phyloP scores from a whole-genome alignment of 495 filamentous ascomycete species.

The Zalerion maritima region DNA sequence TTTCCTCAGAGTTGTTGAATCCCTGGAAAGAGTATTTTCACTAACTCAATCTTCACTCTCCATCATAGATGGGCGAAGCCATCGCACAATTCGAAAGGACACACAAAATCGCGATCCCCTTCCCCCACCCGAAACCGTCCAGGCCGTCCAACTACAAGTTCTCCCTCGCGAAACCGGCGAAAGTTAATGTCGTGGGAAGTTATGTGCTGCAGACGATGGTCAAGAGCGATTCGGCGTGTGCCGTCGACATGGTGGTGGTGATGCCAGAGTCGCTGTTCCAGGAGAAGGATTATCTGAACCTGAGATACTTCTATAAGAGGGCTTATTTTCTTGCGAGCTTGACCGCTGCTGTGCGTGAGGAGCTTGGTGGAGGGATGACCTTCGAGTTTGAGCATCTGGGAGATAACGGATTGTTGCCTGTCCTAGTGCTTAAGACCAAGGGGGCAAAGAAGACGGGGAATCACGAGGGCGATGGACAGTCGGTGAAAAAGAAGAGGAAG shows the following conservation, averaged over 20 bases:
- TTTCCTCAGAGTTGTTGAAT: background rate
- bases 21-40: background rate
- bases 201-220: conserved; percentile 64
- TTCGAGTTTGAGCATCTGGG: conserved; percentile 53
- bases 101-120: conserved; percentile 58
- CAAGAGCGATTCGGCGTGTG: conserved; percentile 38
- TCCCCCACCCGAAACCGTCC: conserved; percentile 59
- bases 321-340: conserved; percentile 82
- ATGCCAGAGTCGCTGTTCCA: conserved; percentile 74
- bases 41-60: conserved; percentile 6
- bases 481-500: conserved; percentile 4
- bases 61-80: conserved; percentile 56
- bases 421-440: conserved; percentile 39
- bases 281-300: conserved; percentile 86
- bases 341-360: conserved; percentile 48
- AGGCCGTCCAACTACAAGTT: conserved; percentile 67
- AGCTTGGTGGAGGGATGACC: conserved; percentile 34
- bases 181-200: conserved; percentile 79
- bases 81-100: conserved; percentile 50
- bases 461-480: conserved; percentile 1
- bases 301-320: conserved; percentile 88
- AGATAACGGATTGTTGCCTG: conserved; percentile 64
- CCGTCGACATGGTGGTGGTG: conserved; percentile 68
- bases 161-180: conserved; percentile 56
- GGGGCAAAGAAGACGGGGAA: conserved; percentile 1